Evolutionary conservation across 306 rosid genomes (phyloP).

Genomic region (Senna tora): DNA sequence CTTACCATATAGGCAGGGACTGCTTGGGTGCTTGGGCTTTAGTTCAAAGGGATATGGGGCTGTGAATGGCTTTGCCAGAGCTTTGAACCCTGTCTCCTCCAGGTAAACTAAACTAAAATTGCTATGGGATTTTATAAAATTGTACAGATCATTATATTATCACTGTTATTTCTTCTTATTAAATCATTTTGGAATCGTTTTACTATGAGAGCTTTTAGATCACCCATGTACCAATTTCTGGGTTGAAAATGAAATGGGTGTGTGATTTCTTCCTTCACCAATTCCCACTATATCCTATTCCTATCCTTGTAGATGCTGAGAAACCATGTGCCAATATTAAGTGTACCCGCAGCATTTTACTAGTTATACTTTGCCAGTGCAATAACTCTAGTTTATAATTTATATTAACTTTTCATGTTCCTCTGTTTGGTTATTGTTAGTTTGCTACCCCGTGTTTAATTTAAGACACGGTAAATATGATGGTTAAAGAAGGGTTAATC

Average conservation of each 20-base stretch:
- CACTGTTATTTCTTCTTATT: constrained; percentile 1
- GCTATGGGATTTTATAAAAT: constrained; percentile 15
- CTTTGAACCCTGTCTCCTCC: constrained; percentile 91
- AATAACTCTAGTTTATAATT: no score
- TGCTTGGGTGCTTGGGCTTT: constrained; percentile 94
- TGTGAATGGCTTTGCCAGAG: constrained; percentile 93
- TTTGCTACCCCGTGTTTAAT: background rate
- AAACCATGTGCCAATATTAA: constrained; percentile 44
- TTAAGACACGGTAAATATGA: background rate
- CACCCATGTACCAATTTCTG: constrained; percentile 10
- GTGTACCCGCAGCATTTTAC: constrained; percentile 40
- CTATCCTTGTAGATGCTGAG: constrained; percentile 29
- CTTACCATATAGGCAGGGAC: constrained; percentile 88
- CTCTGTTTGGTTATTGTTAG: no score
- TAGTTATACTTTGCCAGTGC: constrained; percentile 41
- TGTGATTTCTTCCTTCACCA: constrained; percentile 32
- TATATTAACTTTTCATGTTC: no score
- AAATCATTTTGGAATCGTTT: constrained; percentile 32
- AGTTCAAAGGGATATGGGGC: constrained; percentile 97
- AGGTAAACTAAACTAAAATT: constrained; percentile 52
- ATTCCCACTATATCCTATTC: background rate
- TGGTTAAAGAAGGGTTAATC: background rate
- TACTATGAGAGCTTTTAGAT: constrained; percentile 20
- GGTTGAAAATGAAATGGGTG: constrained; percentile 41
- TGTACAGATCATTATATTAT: constrained; percentile 45